A percentile compares a stretch with the other conserved stretches of the same genome.
Conservation (phyloP, 768 basidiomycete genomes). For the Leccinum uliginosum region DNA sequence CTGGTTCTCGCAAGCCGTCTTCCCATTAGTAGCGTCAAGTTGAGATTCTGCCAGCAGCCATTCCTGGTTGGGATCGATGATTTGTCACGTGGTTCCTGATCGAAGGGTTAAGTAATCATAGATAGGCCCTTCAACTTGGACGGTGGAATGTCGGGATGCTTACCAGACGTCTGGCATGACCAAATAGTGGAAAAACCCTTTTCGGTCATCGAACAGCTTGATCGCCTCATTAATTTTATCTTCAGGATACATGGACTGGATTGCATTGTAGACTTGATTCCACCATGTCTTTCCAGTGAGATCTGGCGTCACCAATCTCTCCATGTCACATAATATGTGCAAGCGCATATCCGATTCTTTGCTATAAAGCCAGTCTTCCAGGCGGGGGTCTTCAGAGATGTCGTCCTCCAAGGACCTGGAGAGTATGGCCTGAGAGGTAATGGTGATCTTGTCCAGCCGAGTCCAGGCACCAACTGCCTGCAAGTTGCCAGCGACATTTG, state of each 20-base stretch:
- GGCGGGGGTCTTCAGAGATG: background rate
- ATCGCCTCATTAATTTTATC: background rate
- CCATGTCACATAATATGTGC: slow-evolving; percentile 1
- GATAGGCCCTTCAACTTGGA: background rate
- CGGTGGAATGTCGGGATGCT: background rate
- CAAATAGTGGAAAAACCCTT: background rate
- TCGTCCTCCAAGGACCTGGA: background rate
- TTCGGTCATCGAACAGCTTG: background rate
- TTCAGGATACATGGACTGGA: background rate
- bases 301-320: background rate
- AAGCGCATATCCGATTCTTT: slow-evolving; percentile 6
- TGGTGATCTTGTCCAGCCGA: background rate
- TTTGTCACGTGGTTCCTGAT: background rate
- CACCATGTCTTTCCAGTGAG: background rate
- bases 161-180: background rate
- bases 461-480: background rate
- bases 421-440: background rate
- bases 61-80: background rate
- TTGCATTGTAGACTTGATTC: background rate
- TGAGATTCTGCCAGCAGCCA: background rate
- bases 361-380: slow-evolving; percentile 2
- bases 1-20: too few species aligned
- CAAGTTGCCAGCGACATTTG: background rate
- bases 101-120: background rate
- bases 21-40: too few species aligned